Conservation (phyloP, 2,329 filamentous ascomycete species). For the Chaetothyriales sp. region DNA sequence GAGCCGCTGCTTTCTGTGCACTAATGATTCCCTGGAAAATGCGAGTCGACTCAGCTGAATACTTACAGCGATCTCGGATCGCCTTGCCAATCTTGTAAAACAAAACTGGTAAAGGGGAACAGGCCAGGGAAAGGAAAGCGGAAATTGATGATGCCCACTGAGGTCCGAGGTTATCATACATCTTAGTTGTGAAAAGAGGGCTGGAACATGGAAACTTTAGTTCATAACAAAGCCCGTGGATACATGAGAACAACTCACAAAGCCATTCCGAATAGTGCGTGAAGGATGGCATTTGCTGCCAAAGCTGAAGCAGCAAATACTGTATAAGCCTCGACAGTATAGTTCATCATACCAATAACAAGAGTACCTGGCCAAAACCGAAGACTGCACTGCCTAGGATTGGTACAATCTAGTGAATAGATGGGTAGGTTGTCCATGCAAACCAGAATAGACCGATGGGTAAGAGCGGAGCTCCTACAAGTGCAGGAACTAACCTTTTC, state of each 20-base stretch:
- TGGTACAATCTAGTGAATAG: constrained; percentile 41
- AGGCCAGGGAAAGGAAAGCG: constrained; percentile 23
- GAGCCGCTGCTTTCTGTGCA: no score
- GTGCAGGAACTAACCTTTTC: no score
- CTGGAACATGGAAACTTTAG: no score
- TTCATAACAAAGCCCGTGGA: no score
- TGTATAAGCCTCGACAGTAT: background rate
- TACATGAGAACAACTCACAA: no score
- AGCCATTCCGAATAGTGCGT: constrained; percentile 27
- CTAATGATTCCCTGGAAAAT: no score
- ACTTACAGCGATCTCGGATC: background rate
- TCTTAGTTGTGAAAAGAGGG: constrained; percentile 22
- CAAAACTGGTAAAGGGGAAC: constrained; percentile 21
- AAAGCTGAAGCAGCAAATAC: constrained; percentile 23
- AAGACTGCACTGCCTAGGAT: no score
- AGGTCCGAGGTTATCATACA: constrained; percentile 25
- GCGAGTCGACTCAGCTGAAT: no score
- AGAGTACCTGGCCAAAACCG: no score
- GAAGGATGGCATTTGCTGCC: constrained; percentile 28
- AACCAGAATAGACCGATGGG: constrained; percentile 55
- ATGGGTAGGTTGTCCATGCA: constrained; percentile 48
- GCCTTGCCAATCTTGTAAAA: constrained; percentile 2
- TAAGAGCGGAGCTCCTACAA: constrained; percentile 49
- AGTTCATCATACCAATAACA: no score
- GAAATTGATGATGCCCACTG: constrained; percentile 27